Percentiles rank a stretch among this genome's conserved stretches.
Evolutionary conservation across 192 early-diverging fungal species (phyloP).

Genomic region (Paraglomus brasilianum): DNA sequence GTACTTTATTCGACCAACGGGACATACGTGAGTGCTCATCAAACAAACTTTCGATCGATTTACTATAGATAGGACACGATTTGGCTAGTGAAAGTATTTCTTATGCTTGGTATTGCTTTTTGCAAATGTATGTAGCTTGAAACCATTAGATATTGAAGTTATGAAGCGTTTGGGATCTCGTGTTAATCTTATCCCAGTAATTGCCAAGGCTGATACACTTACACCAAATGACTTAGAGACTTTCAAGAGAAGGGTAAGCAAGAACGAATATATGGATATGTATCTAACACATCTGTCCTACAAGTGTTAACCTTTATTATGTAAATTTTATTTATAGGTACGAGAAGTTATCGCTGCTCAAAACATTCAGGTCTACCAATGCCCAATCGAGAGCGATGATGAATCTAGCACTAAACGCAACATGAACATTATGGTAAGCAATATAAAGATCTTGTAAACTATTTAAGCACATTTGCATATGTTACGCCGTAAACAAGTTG

Average conservation of each 20-base stretch:
- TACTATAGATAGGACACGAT: no score
- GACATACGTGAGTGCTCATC: slow-evolving; percentile 69
- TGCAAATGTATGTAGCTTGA: slow-evolving; percentile 49
- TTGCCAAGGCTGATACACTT: slow-evolving; percentile 98
- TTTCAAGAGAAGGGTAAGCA: slow-evolving; percentile 91
- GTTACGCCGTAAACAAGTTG: background rate
- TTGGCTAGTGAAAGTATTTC: no score
- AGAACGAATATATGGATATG: background rate
- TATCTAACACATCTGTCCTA: background rate
- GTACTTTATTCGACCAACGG: slow-evolving; percentile 98
- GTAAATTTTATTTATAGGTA: slow-evolving; percentile 49
- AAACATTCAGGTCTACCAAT: slow-evolving; percentile 88
- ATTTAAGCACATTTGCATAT: slow-evolving; percentile 11
- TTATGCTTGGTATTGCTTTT: slow-evolving; percentile 22
- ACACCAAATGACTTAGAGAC: slow-evolving; percentile 84
- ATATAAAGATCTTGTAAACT: slow-evolving; percentile 8
- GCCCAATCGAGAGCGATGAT: slow-evolving; percentile 89
- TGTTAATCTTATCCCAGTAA: slow-evolving; percentile 96
- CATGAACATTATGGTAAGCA: slow-evolving; percentile 68
- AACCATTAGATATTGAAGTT: slow-evolving; percentile 93
- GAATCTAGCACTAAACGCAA: slow-evolving; percentile 75
- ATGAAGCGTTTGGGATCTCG: slow-evolving; percentile 97
- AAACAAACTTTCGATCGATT: background rate
- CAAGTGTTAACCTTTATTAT: slow-evolving; percentile 3
- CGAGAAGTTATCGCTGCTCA: slow-evolving; percentile 90